Base-by-base conservation (phyloP, 257 asterid genomes). In the Anisodus acutangulus region DNA sequence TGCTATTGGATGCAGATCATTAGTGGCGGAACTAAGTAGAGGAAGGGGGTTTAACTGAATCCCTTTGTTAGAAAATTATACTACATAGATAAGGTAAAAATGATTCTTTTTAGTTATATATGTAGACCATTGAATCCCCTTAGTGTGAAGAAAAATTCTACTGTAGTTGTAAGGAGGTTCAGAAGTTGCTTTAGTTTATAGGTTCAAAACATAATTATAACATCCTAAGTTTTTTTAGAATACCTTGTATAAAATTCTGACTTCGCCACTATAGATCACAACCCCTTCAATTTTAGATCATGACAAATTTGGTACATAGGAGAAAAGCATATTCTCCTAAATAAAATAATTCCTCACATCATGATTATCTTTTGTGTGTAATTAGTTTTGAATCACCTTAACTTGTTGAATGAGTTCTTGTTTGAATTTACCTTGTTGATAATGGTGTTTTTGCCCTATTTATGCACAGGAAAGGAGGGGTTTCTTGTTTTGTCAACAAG, bases 401-500 rank as follows among this genome's bases (percentile, higher is more conserved):
- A 19, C 82, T 35, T 68, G 41, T 41, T 10, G 5, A 66, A 9
- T 81, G 22, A 13, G 5, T 53, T 15, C 9, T 47, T 78, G 45
- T 86, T 81, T 78, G 39, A 26, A 51, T 63, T 76, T 0, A 26
- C 49, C 2, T 78, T 78, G 0, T 26, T 76, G 64, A 53, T 51
- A 3, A 66, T 66, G 49, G 5, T 22, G 8, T 31, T 53, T 31
- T 53, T 15, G 22, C 0, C 22, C 1, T 51, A 22, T 78, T 31
- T 71, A 7, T 4, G n/a, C 9, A 13, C 22, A 93, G 97, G 95
- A 92, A 86, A 91, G 86, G 64, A 90, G 86, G 86, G 97, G 91
- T 6, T 89, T 92, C 86, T 82, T 93, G 86, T 92, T 93, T 79
- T 93, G 97, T 83, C 94, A 90, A 85, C 90, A 92, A 84, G 97